Conservation (phyloP, 2,329 filamentous ascomycete genomes). For the Fusarium dimerum region DNA sequence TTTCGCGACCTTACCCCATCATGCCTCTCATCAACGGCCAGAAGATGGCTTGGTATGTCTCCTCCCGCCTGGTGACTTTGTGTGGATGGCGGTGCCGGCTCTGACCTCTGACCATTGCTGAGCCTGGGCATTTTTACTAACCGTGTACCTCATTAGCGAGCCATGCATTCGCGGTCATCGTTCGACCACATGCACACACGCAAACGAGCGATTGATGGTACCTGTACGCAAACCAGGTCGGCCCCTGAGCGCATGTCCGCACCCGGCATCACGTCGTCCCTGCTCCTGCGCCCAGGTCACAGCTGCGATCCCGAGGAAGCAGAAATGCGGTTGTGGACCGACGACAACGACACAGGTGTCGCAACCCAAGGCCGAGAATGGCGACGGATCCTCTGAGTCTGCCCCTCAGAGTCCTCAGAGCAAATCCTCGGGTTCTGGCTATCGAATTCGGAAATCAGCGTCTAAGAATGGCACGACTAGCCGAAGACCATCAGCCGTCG, state of each 20-base stretch:
- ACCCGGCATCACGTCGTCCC: slow-evolving; percentile 56
- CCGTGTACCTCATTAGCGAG: slow-evolving; percentile 49
- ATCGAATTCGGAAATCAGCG: slow-evolving; percentile 48
- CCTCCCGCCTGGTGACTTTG: background rate
- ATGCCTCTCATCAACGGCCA: slow-evolving; percentile 72
- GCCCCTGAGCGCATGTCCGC: slow-evolving; percentile 69
- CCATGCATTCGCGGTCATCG: slow-evolving; percentile 76
- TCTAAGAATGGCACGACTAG: slow-evolving; percentile 33
- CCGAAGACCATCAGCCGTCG: slow-evolving; percentile 53
- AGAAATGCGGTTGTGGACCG: slow-evolving; percentile 55
- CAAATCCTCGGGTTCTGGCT: slow-evolving; percentile 34
- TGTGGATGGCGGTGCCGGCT: too few relatives aligned
- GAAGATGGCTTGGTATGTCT: slow-evolving; percentile 72
- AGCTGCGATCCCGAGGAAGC: slow-evolving; percentile 61
- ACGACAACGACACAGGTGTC: slow-evolving; percentile 29
- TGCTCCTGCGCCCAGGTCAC: slow-evolving; percentile 67
- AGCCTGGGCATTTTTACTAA: slow-evolving; percentile 10
- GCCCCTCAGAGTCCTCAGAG: slow-evolving; percentile 33
- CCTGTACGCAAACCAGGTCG: slow-evolving; percentile 72
- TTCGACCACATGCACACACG: slow-evolving; percentile 73
- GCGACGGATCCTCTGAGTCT: slow-evolving; percentile 24
- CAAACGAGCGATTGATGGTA: slow-evolving; percentile 66
- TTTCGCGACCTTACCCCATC: slow-evolving; percentile 25
- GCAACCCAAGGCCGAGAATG: slow-evolving; percentile 24
- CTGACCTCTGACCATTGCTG: too few relatives aligned